Conservation (phyloP, 768 basidiomycete genomes). For the Phylloporus scabripes region DNA sequence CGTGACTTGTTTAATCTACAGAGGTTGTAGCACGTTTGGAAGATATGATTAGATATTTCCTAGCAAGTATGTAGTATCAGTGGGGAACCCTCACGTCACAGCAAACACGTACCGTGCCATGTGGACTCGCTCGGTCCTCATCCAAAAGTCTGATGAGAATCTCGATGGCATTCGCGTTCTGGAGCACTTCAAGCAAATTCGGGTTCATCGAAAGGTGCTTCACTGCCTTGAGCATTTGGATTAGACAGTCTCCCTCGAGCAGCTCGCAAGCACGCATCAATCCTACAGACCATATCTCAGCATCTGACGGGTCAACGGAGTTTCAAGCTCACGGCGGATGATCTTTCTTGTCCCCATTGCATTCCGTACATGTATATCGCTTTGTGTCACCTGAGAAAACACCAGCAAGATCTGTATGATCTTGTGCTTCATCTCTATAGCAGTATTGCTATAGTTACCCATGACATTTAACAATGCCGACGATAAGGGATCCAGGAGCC, state of each 20-base stretch:
- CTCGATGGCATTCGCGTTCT: conserved; percentile 94
- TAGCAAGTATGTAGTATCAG: conserved; percentile 26
- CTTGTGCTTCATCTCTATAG: conserved; percentile 77
- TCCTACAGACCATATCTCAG: conserved; percentile 42
- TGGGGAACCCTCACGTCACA: background rate
- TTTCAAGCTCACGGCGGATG: conserved; percentile 63
- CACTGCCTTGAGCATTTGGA: conserved; percentile 87
- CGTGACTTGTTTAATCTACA: conserved; percentile 91
- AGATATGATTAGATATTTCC: conserved; percentile 97
- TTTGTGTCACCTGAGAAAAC: conserved; percentile 95
- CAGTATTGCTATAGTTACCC: conserved; percentile 57
- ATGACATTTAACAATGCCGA: conserved; percentile 87
- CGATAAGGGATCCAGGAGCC: conserved; percentile 87
- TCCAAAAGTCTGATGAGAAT: conserved; percentile 82
- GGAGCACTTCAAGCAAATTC: conserved; percentile 83
- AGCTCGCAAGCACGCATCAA: conserved; percentile 82
- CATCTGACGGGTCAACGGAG: background rate
- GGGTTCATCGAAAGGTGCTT: conserved; percentile 96
- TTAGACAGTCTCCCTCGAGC: conserved; percentile 83
- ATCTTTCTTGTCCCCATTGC: conserved; percentile 89
- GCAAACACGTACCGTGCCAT: conserved; percentile 61
- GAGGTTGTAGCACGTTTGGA: conserved; percentile 96
- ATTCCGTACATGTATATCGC: conserved; percentile 88
- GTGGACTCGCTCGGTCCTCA: conserved; percentile 69
- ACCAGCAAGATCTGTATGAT: conserved; percentile 85